Evolutionary conservation across 2,329 filamentous ascomycete genomes (phyloP).

Genomic region (Claviceps paspali): DNA sequence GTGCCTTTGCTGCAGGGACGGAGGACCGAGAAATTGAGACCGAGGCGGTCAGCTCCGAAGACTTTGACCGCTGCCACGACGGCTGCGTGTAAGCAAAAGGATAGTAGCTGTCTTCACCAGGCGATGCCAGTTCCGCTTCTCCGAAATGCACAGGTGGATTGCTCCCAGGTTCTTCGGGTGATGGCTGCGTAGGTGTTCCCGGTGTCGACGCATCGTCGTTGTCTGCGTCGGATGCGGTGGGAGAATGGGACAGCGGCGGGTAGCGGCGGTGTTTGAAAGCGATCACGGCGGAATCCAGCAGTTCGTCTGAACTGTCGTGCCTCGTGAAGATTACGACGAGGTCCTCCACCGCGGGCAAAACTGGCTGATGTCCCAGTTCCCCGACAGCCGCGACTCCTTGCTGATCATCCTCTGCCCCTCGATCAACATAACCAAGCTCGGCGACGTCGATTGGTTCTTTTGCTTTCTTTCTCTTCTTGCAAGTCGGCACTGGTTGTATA

Average conservation of each 20-base stretch:
- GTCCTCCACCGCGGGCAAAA: conserved; percentile 40
- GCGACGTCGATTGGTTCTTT: conserved; percentile 8
- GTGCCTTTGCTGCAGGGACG: conserved; percentile 27
- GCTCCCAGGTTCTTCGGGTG: neutral
- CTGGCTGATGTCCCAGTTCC: conserved; percentile 20
- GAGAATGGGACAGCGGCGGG: conserved; percentile 12
- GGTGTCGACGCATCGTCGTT: conserved; percentile 10
- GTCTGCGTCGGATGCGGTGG: conserved; percentile 10
- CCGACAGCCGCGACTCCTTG: conserved; percentile 11
- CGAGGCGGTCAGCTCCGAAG: conserved; percentile 8
- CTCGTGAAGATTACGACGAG: conserved; percentile 36
- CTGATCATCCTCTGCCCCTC: conserved; percentile 24
- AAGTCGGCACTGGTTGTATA: conserved; percentile 15
- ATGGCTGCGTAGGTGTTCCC: conserved; percentile 11
- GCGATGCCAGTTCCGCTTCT: neutral
- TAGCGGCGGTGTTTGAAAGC: conserved; percentile 23
- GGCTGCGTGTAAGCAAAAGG: conserved; percentile 25
- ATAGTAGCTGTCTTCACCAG: conserved; percentile 27
- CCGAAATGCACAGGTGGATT: neutral
- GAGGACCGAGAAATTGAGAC: conserved; percentile 21
- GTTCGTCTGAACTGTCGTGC: conserved; percentile 23
- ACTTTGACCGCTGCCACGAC: conserved; percentile 12
- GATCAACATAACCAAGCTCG: conserved; percentile 21
- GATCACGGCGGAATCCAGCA: conserved; percentile 31
- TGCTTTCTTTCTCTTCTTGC: conserved; percentile 16